Evolutionary conservation across 768 basidiomycete species (phyloP).

Genomic region (Lactarius sp.): DNA sequence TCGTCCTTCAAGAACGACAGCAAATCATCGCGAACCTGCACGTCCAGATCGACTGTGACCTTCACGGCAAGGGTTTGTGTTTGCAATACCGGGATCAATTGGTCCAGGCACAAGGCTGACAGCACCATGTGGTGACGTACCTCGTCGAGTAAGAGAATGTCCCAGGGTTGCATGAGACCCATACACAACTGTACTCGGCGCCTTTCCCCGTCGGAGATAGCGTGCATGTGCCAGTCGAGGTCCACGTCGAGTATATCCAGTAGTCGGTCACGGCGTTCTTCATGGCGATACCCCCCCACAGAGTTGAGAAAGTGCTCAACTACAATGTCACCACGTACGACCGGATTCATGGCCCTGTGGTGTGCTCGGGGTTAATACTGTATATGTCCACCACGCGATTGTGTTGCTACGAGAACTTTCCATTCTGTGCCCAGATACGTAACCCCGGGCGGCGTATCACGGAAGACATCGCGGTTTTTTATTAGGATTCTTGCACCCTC

Average conservation of each 20-base stretch:
- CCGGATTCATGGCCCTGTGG: constrained; percentile 90
- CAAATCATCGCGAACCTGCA: constrained; percentile 89
- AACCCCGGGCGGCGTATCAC: constrained; percentile 74
- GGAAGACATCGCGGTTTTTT: constrained; percentile 83
- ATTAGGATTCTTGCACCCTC: constrained; percentile 57
- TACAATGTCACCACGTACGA: constrained; percentile 87
- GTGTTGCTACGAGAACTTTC: constrained; percentile 38
- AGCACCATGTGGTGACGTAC: constrained; percentile 37
- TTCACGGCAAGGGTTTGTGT: constrained; percentile 31
- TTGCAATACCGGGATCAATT: background rate
- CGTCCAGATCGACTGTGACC: constrained; percentile 97
- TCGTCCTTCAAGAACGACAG: constrained; percentile 83
- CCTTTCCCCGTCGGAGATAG: constrained; percentile 94
- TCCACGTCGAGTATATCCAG: constrained; percentile 94
- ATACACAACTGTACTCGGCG: constrained; percentile 91
- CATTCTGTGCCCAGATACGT: constrained; percentile 94
- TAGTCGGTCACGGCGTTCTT: constrained; percentile 76
- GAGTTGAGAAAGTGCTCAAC: constrained; percentile 96
- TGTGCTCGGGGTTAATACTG: background rate
- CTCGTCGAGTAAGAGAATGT: constrained; percentile 90
- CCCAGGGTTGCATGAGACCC: constrained; percentile 94
- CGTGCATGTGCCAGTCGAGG: constrained; percentile 93
- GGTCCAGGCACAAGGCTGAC: constrained; percentile 2
- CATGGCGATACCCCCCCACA: constrained; percentile 93
- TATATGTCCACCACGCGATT: background rate